Base-by-base conservation (phyloP, 805 yeast genomes). In the Zygosaccharomyces pseudorouxii region DNA sequence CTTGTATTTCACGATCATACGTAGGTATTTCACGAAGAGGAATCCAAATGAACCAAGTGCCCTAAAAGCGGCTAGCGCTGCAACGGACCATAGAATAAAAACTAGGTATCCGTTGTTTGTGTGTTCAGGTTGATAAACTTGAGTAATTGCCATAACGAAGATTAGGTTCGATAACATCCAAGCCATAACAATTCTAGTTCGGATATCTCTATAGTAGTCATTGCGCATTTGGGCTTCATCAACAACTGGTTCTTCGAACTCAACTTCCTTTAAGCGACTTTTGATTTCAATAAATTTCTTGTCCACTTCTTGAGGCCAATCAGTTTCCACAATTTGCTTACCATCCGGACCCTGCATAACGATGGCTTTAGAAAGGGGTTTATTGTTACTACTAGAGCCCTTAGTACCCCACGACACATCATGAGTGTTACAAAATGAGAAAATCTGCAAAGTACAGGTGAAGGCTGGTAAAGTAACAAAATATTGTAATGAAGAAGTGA, bases 371-470 rank as follows among this genome's bases (percentile, higher is more conserved):
- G 95, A 90, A 31, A 84, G 72, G 52, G 79, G 84, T 54, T 80
- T 79, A 16, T 80, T 78, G 40, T 81, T 84, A 51, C 78, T 79
- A 54, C 84, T 86, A 52, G 90, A 97, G 56, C 99, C 99, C 65
- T 92, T 92, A 2, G 99, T 92, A 69, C 99, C 99, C 99, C 99
- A 92, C 0, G 97, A 86, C 44, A 93, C 96, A 73, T 92, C 99
- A 70, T 92, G 98, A 2, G 97, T 92, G 67, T 92, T 92, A 72
- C 99, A 92, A 69, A 92, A 89, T 1, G 99, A 97, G 71, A 89
- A 92, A 50, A 93, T 89, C 69, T 92, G 97, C 49, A 92, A 73
- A 2, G 96, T 84, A 70, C 96, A 88, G 3, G 95, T 86, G 65
- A 89, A 92, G 0, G 95, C 84, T 22, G 99, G 98, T 46, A 92